Base-by-base conservation (phyloP, 768 basidiomycete species). In the Macrolepiota dolichaula region DNA sequence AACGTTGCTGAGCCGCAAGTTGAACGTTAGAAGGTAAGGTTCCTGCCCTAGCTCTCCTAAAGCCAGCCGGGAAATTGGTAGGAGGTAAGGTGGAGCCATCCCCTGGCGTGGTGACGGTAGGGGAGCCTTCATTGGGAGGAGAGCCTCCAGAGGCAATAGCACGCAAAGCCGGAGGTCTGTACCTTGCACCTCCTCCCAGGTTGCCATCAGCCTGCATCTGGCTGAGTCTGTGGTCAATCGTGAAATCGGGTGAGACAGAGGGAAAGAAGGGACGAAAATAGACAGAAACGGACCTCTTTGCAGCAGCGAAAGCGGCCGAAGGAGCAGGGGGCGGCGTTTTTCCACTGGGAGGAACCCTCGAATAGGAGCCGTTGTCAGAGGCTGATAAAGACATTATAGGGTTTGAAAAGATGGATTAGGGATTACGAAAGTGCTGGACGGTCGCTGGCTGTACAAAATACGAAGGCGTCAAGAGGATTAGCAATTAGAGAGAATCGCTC, bases 11-110 rank as follows among this genome's bases (percentile, higher is more conserved):
- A 55, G 92, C 88, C 61, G 89, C 91, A 67, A 94, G 87, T 70
- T 91, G 89, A 56, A 96, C 89, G 73, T 96, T 96, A 67, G 95
- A 96, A 76, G 96, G 96, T 70, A 98, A 85, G 81, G 96, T 98
- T 61, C 95, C 96, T 66, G 96, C 96, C 87, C 95, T 88, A 70
- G 94, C 93, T 81, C 95, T 87, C 78, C 93, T 86, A 73, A 94
- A 96, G 63, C 92, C 91, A 58, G 90, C 81, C 63, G 92, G 90
- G 73, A 85, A 91, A 76, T 86, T 90, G 72, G 87, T 86, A 65
- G 88, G 81, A 67, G 91, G 85, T 70, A 88, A 69, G 62, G 79
- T 72, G 65, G 81, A 73, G 68, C 76, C 76, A 75, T 90, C 88
- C 68, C 77, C 80, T 57, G 83, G 78, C 51, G 85, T 82, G 67